A percentile compares a stretch with the other conserved stretches of the same genome.
These are phyloP conservation scores for Remersonia thermophila DNA, from an alignment of 2,329 filamentous ascomycete species.

Conservation along the genomic window DNA sequence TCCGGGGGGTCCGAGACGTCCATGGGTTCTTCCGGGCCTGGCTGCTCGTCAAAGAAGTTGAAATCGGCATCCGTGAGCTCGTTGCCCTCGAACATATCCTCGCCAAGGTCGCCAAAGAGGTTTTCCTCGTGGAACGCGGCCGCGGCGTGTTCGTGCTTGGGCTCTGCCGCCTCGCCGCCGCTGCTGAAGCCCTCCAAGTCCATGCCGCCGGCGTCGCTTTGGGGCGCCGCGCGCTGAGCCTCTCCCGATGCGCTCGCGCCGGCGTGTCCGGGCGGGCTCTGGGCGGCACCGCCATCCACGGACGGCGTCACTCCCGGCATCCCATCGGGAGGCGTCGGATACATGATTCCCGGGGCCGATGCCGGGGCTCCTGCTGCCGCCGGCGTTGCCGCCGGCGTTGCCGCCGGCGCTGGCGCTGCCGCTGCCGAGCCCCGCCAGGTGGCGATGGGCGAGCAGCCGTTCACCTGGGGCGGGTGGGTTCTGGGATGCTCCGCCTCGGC, in stretches of 20 bases:
- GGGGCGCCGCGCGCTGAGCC: slow-evolving; percentile 23
- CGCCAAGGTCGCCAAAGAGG: slow-evolving; percentile 56
- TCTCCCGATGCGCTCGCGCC: too few relatives aligned
- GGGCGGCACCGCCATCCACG: slow-evolving; percentile 40
- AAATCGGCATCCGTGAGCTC: slow-evolving; percentile 75
- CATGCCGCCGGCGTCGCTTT: too few relatives aligned
- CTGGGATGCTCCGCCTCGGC: slow-evolving; percentile 30
- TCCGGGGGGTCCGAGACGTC: slow-evolving; percentile 24
- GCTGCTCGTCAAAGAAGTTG: slow-evolving; percentile 64
- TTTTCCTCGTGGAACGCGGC: slow-evolving; percentile 39
- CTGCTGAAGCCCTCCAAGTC: slow-evolving; percentile 24
- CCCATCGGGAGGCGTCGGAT: slow-evolving; percentile 60
- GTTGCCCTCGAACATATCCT: slow-evolving; percentile 59
- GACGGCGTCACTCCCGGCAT: slow-evolving; percentile 45
- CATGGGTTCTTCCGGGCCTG: slow-evolving; percentile 27
- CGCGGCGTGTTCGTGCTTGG: slow-evolving; percentile 33
- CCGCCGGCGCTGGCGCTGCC: slow-evolving; percentile 22
- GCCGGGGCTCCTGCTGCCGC: slow-evolving; percentile 27
- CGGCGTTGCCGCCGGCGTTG: too few relatives aligned
- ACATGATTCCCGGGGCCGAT: slow-evolving; percentile 39
- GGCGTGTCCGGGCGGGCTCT: slow-evolving; percentile 39
- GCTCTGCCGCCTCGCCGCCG: slow-evolving; percentile 31
- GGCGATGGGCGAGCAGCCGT: slow-evolving; percentile 39
- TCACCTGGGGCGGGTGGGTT: slow-evolving; percentile 30
- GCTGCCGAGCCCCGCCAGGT: slow-evolving; percentile 32